Base-by-base conservation (phyloP, 1,139 yeast genomes). In the Blastobotrys ciferrii region DNA sequence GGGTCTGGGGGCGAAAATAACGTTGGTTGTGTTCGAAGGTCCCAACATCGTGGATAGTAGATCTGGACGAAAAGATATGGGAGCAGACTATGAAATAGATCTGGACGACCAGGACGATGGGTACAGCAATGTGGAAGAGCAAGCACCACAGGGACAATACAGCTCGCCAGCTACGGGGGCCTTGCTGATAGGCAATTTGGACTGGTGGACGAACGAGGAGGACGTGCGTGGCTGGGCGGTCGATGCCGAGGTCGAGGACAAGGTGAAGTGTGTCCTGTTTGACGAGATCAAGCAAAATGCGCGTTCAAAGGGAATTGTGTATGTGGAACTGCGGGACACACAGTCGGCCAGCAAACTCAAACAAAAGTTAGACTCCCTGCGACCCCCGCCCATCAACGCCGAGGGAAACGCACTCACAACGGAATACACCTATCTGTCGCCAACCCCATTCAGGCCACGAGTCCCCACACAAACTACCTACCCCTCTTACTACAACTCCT, bases 131-230 rank as follows among this genome's bases (percentile, higher is more conserved):
- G 6, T 14, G 11, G 36, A 23, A 6, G 17, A 33, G 13, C 39
- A 17, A 32, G 17, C 38, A 42, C 11, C 20, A n/a, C 35, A 33
- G 3, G 3, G 23, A 35, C 12, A 38, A 23, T 23, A 23, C 28
- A 23, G 9, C 9, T 23, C 5, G 5, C 28, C 28, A 9, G 9
- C 28, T 6, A 23, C 28, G 28, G 5, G 37, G 11, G 48, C 48
- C 3, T 20, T 48, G 2, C 28, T 38, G 13, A 25, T 45, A 12
- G 33, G 33, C 19, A 61, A 63, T 15, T 49, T 65, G 20, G 61
- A 63, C 40, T 65, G 69, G 69, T 63, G 66, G 66, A 58, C 59
- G 4, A 58, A 55, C 11, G 69, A 65, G 45, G 69, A 65, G 42
- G 66, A 64, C n/a, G 61, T 64, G 9, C 56, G 69, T 11, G 65